These are phyloP conservation scores for Elaeagnus macrophylla DNA, from an alignment of 306 rosid genomes.

Conservation along the genomic window DNA sequence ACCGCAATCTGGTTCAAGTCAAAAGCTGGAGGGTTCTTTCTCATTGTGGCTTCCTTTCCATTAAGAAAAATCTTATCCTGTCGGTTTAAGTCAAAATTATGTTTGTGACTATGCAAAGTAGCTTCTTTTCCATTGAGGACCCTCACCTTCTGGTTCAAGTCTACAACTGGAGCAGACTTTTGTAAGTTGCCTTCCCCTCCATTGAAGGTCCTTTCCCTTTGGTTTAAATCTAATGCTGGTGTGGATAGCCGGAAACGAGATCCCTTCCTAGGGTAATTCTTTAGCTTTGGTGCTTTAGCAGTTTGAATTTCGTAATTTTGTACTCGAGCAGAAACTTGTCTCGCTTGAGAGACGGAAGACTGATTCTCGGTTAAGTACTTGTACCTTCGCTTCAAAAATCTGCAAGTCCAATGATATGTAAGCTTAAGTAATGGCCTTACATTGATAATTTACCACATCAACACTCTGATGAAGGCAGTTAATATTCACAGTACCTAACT, in stretches of 20 bases:
- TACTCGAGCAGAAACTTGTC: constrained; percentile 24
- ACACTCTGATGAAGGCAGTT: background rate
- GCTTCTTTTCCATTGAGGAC: constrained; percentile 35
- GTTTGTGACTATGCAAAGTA: constrained; percentile 26
- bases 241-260: constrained; percentile 18
- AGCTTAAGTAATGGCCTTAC: constrained; percentile 6
- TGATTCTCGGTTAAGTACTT: constrained; percentile 43
- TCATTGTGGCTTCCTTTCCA: constrained; percentile 52
- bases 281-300: constrained; percentile 31
- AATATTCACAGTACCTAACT: constrained; percentile 48
- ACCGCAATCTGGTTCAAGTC: constrained; percentile 98
- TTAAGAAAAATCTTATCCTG: constrained; percentile 41
- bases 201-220: constrained; percentile 37
- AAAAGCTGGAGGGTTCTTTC: constrained; percentile 45
- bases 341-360: constrained; percentile 29
- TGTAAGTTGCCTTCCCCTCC: constrained; percentile 27
- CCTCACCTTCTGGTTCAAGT: constrained; percentile 60
- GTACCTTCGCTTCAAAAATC: constrained; percentile 67
- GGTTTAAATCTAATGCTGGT: constrained; percentile 28
- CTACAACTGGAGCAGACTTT: constrained; percentile 36
- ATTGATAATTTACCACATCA: background rate
- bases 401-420: constrained; percentile 22
- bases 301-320: constrained; percentile 36
- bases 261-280: constrained; percentile 44
- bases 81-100: constrained; percentile 44